A percentile compares a stretch with the other conserved stretches of the same genome.
Conservation (phyloP, 805 yeast genomes). For the Sugiyamaella smithiae region DNA sequence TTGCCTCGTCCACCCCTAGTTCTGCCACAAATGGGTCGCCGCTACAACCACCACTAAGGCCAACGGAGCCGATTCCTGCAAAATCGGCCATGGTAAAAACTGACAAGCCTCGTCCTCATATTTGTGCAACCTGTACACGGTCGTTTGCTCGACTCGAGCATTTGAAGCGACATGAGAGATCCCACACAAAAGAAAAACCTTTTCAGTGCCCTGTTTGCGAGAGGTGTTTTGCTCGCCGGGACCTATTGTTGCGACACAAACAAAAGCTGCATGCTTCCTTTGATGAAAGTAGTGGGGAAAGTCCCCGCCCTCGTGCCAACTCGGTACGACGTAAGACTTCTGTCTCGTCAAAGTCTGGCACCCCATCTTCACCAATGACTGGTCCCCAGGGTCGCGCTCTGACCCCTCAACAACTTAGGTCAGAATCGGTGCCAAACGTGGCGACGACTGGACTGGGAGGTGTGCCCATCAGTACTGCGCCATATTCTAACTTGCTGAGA, state of each 20-base stretch:
- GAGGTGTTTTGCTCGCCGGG: conserved; percentile 87
- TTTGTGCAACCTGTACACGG: conserved; percentile 86
- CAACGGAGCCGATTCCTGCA: conserved; percentile 72
- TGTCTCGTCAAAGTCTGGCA: conserved; percentile 7
- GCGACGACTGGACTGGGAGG: neutral
- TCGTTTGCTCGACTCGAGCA: conserved; percentile 96
- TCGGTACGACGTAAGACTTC: conserved; percentile 1
- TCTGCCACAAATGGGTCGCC: neutral
- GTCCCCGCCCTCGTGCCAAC: conserved; percentile 10
- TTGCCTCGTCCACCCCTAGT: conserved; percentile 1
- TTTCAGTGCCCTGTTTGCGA: conserved; percentile 96
- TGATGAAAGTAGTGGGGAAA: conserved; percentile 24
- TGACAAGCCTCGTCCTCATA: conserved; percentile 91
- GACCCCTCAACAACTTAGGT: conserved; percentile 15
- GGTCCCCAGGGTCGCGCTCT: conserved; percentile 3
- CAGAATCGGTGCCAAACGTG: conserved; percentile 7
- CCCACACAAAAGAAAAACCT: conserved; percentile 95
- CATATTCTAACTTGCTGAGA: conserved; percentile 19
- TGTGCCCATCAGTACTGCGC: conserved; percentile 12
- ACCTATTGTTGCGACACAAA: conserved; percentile 75
- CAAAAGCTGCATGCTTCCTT: conserved; percentile 72
- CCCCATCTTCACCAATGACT: conserved; percentile 5
- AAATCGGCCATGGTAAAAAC: conserved; percentile 82
- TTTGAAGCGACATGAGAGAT: conserved; percentile 86
- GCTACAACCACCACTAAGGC: conserved; percentile 2